Conservation (phyloP, 768 basidiomycete genomes). For the Trametes cingulata region DNA sequence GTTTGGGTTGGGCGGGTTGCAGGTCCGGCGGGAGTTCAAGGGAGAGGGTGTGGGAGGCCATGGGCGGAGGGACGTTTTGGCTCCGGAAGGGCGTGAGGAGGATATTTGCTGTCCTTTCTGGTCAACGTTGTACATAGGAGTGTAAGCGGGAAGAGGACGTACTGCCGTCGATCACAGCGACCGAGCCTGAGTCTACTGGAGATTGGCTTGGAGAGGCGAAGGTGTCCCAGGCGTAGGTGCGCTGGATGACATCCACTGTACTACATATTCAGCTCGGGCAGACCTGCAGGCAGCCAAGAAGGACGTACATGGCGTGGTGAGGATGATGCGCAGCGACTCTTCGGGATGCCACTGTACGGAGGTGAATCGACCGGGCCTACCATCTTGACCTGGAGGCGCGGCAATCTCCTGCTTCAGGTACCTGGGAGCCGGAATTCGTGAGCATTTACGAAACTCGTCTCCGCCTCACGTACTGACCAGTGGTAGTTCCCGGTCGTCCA, state of each 20-base stretch:
- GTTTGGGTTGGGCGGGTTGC: constrained; percentile 43
- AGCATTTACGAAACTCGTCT: background rate
- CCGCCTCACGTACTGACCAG: constrained; percentile 51
- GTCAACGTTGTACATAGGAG: background rate
- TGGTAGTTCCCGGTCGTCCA: constrained; percentile 96
- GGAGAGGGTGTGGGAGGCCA: constrained; percentile 67
- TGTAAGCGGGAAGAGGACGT: constrained; percentile 31
- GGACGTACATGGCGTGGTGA: constrained; percentile 65
- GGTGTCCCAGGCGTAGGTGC: constrained; percentile 79
- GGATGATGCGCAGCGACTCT: constrained; percentile 57
- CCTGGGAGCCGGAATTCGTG: constrained; percentile 48
- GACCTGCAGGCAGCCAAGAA: background rate
- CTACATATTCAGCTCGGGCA: constrained; percentile 8
- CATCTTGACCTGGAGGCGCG: constrained; percentile 40
- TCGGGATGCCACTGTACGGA: constrained; percentile 90
- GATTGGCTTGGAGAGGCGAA: constrained; percentile 56
- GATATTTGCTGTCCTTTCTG: constrained; percentile 53
- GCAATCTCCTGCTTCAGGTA: constrained; percentile 91
- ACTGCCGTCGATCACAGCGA: constrained; percentile 91
- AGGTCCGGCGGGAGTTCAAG: constrained; percentile 18
- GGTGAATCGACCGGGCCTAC: constrained; percentile 57
- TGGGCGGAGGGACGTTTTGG: constrained; percentile 98
- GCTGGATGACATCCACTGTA: constrained; percentile 55
- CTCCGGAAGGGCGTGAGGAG: constrained; percentile 91
- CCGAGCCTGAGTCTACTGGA: constrained; percentile 79